A percentile compares a stretch with the other conserved stretches of the same genome.
phyloP scores from a whole-genome alignment of 345 rosid genomes.

The Fremontodendron californicum region DNA sequence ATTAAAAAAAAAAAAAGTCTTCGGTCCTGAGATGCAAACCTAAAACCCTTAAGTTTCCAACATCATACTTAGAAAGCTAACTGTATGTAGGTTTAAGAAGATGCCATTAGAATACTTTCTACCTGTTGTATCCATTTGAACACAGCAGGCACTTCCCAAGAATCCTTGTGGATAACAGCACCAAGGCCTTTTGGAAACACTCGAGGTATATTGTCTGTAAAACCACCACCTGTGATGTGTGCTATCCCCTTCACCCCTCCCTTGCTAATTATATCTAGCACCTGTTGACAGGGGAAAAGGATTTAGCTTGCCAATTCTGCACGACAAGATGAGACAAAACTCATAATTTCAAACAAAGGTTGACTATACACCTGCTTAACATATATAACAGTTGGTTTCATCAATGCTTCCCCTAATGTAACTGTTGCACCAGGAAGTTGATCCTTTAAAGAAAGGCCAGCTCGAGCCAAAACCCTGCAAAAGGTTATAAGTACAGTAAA shows the following conservation, averaged over 20 bases:
- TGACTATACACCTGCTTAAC: constrained; percentile 72
- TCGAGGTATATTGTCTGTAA: constrained; percentile 83
- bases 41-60: background rate
- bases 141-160: constrained; percentile 70
- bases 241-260: constrained; percentile 92
- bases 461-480: constrained; percentile 60
- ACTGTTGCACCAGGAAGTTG: constrained; percentile 62
- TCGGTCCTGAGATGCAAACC: background rate
- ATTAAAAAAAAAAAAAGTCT: background rate
- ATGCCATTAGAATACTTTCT: constrained; percentile 1
- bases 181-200: constrained; percentile 83
- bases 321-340: background rate
- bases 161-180: constrained; percentile 51
- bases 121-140: constrained; percentile 97
- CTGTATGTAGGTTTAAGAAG: background rate
- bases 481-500: background rate
- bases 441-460: constrained; percentile 60
- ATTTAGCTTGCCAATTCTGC: background rate
- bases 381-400: constrained; percentile 89
- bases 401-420: constrained; percentile 75
- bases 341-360: background rate
- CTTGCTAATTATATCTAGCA: constrained; percentile 63
- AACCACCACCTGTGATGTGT: constrained; percentile 88
- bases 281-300: constrained; percentile 18
- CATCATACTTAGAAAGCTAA: constrained; percentile 1